Evolutionary conservation across 2,329 filamentous ascomycete genomes (phyloP), one percentile per base, ranked within the genome.

Genomic region (Trichoderma koningiopsis): DNA sequence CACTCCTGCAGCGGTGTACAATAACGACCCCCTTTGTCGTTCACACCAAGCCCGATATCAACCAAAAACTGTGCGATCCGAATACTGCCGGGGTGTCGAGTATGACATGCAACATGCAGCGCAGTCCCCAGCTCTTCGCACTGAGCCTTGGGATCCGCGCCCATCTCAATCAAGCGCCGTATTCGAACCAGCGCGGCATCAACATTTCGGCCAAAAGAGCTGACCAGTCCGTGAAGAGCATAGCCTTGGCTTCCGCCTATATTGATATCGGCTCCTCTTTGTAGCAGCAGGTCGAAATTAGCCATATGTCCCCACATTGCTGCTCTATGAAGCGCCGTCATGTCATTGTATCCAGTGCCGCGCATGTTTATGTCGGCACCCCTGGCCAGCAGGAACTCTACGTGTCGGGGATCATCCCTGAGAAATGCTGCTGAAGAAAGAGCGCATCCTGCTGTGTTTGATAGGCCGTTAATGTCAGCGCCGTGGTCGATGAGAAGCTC

Each of bases 231-330:
- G n/a, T 43, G 40, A 8, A 43, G 40, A n/a, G 40, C 4, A n/a
- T 6, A n/a, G 7, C 40, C 40, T 8, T 3, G 0, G 2, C 7
- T 43, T 43, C 40, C 16, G 40, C 40, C 40, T 7, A 16, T 16
- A n/a, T 43, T 43, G 7, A 43, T 43, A 5, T 43, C 40, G 40
- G 40, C 40, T 19, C 40, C 40, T 43, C 16, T 43, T 7, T 43
- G 16, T 3, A 43, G 40, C 19, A 43, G 16, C 1, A 43, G 40
- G 19, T 43, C 40, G 16, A n/a, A 43, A 7, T 6, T n/a, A n/a
- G 1, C 2, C 40, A 16, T n/a, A 3, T 4, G 5, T n/a, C 40
- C 19, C 3, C 2, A 0, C 0, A 0, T n/a, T 43, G 40, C 40
- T 7, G 40, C 40, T n/a, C 3, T 3, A n/a, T 11, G 6, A n/a